Evolutionary conservation across 371 early-diverging fungal genomes (phyloP).

Genomic region (Syncephalastrum racemosum): DNA sequence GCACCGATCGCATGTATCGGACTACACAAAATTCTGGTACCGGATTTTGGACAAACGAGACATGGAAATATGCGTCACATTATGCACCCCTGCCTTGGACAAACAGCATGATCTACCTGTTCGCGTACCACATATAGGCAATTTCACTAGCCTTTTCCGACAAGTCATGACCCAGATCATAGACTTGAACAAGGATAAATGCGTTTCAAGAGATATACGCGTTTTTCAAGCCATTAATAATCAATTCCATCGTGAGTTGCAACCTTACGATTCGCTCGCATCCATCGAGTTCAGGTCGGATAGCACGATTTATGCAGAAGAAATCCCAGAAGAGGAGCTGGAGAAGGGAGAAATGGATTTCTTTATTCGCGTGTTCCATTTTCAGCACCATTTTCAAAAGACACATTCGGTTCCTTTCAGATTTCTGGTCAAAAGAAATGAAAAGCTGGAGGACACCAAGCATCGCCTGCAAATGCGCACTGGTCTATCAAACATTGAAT

Average conservation of each 20-base stretch:
- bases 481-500: constrained; percentile 77
- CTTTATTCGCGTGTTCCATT: constrained; percentile 72
- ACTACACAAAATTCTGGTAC: too few species aligned
- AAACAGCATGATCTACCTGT: too few species aligned
- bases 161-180: too few species aligned
- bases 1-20: too few species aligned
- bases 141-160: too few species aligned
- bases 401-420: constrained; percentile 85
- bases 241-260: constrained; percentile 26
- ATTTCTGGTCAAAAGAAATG: constrained; percentile 52
- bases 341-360: constrained; percentile 42
- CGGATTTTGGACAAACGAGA: too few species aligned
- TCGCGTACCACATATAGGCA: too few species aligned
- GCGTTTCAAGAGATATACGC: constrained; percentile 13
- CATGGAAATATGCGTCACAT: too few species aligned
- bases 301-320: constrained; percentile 22
- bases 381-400: constrained; percentile 60
- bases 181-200: too few species aligned
- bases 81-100: too few species aligned
- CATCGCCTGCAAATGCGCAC: constrained; percentile 59
- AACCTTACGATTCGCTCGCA: constrained; percentile 20
- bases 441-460: constrained; percentile 45
- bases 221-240: constrained; percentile 34
- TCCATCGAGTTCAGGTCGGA: too few species aligned
- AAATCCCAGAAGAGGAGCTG: constrained; percentile 65